Evolutionary conservation across 495 filamentous ascomycete species (phyloP).

Genomic region (Margaritispora aquatica): DNA sequence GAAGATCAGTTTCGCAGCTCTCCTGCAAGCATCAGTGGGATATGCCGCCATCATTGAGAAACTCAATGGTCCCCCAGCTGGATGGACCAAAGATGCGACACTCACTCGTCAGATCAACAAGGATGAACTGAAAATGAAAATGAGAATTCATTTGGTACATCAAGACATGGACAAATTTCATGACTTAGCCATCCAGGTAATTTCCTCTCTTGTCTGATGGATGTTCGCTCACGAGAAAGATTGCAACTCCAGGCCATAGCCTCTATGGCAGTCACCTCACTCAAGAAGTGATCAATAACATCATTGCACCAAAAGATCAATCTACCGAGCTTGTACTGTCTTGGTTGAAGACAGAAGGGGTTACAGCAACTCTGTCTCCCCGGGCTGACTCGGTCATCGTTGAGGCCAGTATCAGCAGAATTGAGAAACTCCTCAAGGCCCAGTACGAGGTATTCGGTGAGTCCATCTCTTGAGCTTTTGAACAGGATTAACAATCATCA

Average conservation of each 20-base stretch:
- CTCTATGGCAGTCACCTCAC: slow-evolving; percentile 19
- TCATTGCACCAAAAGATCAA: slow-evolving; percentile 21
- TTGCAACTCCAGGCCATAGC: slow-evolving; percentile 21
- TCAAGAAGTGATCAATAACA: slow-evolving; percentile 19
- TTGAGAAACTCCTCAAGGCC: slow-evolving; percentile 22
- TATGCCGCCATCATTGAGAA: slow-evolving; percentile 12
- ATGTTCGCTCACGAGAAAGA: slow-evolving; percentile 2
- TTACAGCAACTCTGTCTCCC: slow-evolving; percentile 11
- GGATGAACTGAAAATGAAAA: slow-evolving; percentile 8
- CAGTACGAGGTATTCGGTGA: slow-evolving; percentile 17
- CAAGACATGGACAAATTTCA: slow-evolving; percentile 23
- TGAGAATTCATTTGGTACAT: slow-evolving; percentile 17
- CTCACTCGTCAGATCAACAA: slow-evolving; percentile 9
- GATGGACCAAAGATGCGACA: slow-evolving; percentile 13
- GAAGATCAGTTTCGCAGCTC: neutral
- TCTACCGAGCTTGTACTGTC: slow-evolving; percentile 19
- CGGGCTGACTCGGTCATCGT: slow-evolving; percentile 17
- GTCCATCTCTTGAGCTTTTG: too few species aligned
- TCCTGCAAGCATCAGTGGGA: neutral
- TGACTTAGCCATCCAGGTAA: slow-evolving; percentile 20
- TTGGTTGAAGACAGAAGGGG: slow-evolving; percentile 15
- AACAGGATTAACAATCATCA: too few species aligned
- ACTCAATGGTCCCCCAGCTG: slow-evolving; percentile 13
- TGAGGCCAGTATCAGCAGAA: slow-evolving; percentile 14
- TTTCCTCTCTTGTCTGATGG: neutral